phyloP scores from a whole-genome alignment of 2,329 filamentous ascomycete genomes.

The Plenodomus lindquistii region DNA sequence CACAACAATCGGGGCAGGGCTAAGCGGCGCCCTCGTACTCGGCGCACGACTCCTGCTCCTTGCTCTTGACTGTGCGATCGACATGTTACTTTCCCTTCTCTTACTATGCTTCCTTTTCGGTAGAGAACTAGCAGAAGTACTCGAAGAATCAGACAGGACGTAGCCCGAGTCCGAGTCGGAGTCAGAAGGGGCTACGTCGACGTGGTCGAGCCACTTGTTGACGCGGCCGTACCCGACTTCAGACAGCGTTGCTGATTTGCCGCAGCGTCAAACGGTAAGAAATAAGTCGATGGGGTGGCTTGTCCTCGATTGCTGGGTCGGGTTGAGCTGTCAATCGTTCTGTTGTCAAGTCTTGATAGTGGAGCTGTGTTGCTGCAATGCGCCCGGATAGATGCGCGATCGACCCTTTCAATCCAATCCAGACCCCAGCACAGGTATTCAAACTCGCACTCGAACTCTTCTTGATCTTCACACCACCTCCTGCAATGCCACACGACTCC shows the following conservation, averaged over 20 bases:
- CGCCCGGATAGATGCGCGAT: slow-evolving; percentile 1
- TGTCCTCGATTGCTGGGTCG: neutral
- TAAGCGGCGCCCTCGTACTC: slow-evolving; percentile 27
- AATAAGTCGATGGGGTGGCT: neutral
- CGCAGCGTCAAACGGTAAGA: neutral
- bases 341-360: slow-evolving; percentile 2
- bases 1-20: slow-evolving; percentile 28
- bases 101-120: slow-evolving; percentile 13
- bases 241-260: slow-evolving; percentile 8
- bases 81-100: slow-evolving; percentile 23
- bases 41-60: slow-evolving; percentile 37
- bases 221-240: slow-evolving; percentile 14
- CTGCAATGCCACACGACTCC: neutral
- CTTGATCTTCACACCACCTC: neutral
- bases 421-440: neutral
- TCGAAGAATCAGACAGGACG: slow-evolving; percentile 22
- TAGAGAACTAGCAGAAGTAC: slow-evolving; percentile 21
- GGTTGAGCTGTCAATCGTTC: slow-evolving; percentile 6
- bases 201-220: slow-evolving; percentile 19
- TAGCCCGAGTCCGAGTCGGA: slow-evolving; percentile 26
- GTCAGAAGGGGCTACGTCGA: slow-evolving; percentile 25
- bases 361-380: slow-evolving; percentile 2
- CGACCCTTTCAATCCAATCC: slow-evolving; percentile 1
- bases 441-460: slow-evolving; percentile 1
- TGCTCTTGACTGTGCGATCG: slow-evolving; percentile 31